Percentiles rank a stretch among this genome's conserved stretches.
Evolutionary conservation across 208 protist species (phyloP).

Genomic region (Phytomonas francai): DNA sequence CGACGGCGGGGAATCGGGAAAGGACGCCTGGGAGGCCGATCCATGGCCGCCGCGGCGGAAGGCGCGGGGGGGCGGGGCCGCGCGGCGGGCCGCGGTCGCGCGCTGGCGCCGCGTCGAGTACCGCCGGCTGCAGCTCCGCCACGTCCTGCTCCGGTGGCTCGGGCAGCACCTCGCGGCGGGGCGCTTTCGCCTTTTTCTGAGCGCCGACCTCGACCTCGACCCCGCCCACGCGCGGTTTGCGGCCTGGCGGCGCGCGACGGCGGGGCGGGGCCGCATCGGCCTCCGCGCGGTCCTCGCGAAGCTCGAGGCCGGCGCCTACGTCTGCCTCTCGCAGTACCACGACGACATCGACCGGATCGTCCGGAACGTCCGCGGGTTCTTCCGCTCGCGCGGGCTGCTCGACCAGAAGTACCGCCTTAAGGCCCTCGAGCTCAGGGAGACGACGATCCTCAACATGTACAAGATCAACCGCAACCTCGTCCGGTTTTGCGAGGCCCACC

Average conservation of each 20-base stretch:
- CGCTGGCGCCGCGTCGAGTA: slow-evolving; percentile 75
- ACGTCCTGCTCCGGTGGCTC: slow-evolving; percentile 73
- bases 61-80: slow-evolving; percentile 10
- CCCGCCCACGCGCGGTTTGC: slow-evolving; percentile 34
- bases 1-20: neutral
- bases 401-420: slow-evolving; percentile 62
- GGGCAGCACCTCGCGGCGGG: slow-evolving; percentile 53
- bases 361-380: slow-evolving; percentile 75
- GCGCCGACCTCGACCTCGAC: slow-evolving; percentile 59
- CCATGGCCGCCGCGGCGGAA: slow-evolving; percentile 5
- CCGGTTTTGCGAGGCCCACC: slow-evolving; percentile 72
- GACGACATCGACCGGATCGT: slow-evolving; percentile 77
- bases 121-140: slow-evolving; percentile 69
- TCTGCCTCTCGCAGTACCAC: slow-evolving; percentile 79
- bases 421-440: slow-evolving; percentile 77
- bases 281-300: slow-evolving; percentile 66
- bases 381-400: slow-evolving; percentile 36
- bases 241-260: slow-evolving; percentile 56
- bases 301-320: slow-evolving; percentile 70
- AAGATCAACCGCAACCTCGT: slow-evolving; percentile 70
- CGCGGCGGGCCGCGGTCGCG: slow-evolving; percentile 14
- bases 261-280: slow-evolving; percentile 26
- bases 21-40: neutral
- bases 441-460: slow-evolving; percentile 66
- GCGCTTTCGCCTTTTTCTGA: slow-evolving; percentile 54